Evolutionary conservation across 2,329 filamentous ascomycete genomes (phyloP).

Genomic region (Fusarium proliferatum): DNA sequence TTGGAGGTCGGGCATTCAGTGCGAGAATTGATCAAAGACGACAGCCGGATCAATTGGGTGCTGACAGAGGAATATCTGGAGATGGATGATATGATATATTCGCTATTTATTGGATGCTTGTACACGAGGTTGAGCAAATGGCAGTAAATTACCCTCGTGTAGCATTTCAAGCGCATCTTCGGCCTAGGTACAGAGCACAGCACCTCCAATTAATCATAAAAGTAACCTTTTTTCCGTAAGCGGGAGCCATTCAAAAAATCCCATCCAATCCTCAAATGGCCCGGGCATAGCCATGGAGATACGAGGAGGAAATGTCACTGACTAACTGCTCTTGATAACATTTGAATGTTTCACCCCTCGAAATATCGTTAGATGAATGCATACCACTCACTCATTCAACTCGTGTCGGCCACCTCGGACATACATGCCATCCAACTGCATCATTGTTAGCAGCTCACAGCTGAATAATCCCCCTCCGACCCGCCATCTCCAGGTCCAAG

Average conservation of each 20-base stretch:
- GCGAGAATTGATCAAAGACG: not conserved
- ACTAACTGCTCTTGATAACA: not conserved
- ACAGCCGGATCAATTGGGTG: not conserved
- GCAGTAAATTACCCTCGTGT: not conserved
- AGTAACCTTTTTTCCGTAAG: slow-evolving; percentile 10
- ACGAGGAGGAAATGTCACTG: not conserved
- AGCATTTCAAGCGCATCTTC: not conserved
- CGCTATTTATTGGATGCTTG: not conserved
- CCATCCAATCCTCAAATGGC: not conserved
- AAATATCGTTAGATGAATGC: slow-evolving; percentile 1
- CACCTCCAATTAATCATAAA: not conserved
- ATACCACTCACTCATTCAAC: not conserved
- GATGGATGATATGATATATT: not conserved
- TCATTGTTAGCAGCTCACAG: not conserved
- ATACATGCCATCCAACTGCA: not conserved
- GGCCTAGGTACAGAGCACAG: not conserved
- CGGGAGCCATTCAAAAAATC: slow-evolving; percentile 1
- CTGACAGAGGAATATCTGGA: not conserved
- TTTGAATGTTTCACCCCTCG: slow-evolving; percentile 3
- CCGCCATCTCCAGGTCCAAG: not conserved
- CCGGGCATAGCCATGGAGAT: not conserved
- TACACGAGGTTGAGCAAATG: not conserved
- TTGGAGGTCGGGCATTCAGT: slow-evolving; percentile 3
- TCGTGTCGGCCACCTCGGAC: not conserved
- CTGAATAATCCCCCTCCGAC: slow-evolving; percentile 11